Percentiles rank a stretch among this genome's conserved stretches.
phyloP scores from a whole-genome alignment of 352 stramenopile species.

The Saprolegnia diclina region DNA sequence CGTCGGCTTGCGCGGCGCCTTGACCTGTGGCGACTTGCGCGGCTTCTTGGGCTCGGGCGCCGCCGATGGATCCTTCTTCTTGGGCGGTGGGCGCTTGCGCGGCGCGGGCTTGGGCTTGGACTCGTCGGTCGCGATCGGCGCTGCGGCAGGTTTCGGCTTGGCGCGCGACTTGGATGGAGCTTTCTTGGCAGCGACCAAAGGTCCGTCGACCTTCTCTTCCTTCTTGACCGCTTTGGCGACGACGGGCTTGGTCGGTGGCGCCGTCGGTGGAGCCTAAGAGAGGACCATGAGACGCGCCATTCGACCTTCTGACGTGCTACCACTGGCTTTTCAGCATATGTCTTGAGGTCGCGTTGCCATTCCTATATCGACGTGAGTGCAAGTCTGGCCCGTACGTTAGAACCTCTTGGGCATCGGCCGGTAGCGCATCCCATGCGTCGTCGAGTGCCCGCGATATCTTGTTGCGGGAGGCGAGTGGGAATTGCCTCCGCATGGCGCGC shows the following conservation, averaged over 20 bases:
- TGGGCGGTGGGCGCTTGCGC: slow-evolving; percentile 1
- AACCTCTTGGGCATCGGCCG: slow-evolving; percentile 14
- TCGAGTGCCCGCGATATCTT: slow-evolving; percentile 7
- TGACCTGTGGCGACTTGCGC: slow-evolving; percentile 8
- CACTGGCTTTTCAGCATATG: slow-evolving; percentile 14
- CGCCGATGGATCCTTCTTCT: slow-evolving; percentile 15
- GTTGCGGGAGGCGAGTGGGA: slow-evolving; percentile 15
- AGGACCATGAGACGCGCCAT: background rate
- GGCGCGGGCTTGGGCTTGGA: slow-evolving; percentile 14
- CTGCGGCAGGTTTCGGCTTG: slow-evolving; percentile 3
- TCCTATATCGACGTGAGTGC: slow-evolving; percentile 3
- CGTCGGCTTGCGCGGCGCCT: slow-evolving; percentile 6
- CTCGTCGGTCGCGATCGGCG: background rate
- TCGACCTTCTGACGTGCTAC: background rate
- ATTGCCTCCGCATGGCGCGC: background rate
- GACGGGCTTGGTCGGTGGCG: background rate
- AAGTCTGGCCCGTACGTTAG: background rate
- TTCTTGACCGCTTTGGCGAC: slow-evolving; percentile 27
- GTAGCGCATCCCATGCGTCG: slow-evolving; percentile 24
- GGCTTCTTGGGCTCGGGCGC: background rate
- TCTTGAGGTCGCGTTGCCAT: slow-evolving; percentile 25
- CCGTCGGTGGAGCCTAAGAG: background rate
- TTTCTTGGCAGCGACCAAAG: slow-evolving; percentile 16
- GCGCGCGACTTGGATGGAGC: slow-evolving; percentile 11
- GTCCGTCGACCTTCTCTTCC: slow-evolving; percentile 24